Base-by-base conservation (phyloP, 371 early-diverging fungal species). In the Apophysomyces ossiformis region DNA sequence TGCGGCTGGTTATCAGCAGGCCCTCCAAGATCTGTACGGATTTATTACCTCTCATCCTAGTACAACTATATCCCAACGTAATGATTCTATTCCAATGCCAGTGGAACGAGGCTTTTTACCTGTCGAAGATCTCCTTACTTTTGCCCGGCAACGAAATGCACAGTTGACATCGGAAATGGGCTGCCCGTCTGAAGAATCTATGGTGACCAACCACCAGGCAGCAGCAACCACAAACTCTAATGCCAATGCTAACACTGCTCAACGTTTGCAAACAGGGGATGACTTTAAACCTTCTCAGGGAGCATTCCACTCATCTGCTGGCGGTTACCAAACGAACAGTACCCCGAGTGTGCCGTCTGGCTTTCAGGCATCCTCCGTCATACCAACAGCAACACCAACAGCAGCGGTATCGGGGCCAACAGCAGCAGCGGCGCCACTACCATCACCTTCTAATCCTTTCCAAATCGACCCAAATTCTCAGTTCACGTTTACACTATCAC, bases 1-100 rank as follows among this genome's bases (percentile, higher is more conserved):
- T 76, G 82, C 84, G 47, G 73, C 82, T 15, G 93, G 93, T n/a
- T 93, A 91, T 72, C 85, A 85, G 62, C 87, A 90, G 58, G 89
- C 90, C 16, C 67, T 93, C 35, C 87, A 85, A 72, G 91, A 93
- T 77, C 67, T 93, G 11, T 78, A 84, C 68, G 81, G 82, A 32
- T 89, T 89, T 64, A 76, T 90, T 47, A 68, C 76, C 5, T 75
- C 76, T 9, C 86, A 87, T 39, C 78, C 83, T 21, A 67, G 56
- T 13, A 74, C 74, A 6, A 74, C 75, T 60, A 73, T 68, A 13
- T 72, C 69, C 6, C 45, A 43, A 35, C 58, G 58, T n/a, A 47
- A 62, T 58, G 47, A 16, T 47, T 57, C 50, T 37, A 16, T 35
- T 35, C 66, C 67, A 38, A 65, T 59, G 13, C 76, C 75, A 18